A percentile compares a stretch with the other conserved stretches of the same genome.
These are phyloP conservation scores for Vachellia pachyceras DNA, from an alignment of 306 rosid genomes.

Conservation along the genomic window DNA sequence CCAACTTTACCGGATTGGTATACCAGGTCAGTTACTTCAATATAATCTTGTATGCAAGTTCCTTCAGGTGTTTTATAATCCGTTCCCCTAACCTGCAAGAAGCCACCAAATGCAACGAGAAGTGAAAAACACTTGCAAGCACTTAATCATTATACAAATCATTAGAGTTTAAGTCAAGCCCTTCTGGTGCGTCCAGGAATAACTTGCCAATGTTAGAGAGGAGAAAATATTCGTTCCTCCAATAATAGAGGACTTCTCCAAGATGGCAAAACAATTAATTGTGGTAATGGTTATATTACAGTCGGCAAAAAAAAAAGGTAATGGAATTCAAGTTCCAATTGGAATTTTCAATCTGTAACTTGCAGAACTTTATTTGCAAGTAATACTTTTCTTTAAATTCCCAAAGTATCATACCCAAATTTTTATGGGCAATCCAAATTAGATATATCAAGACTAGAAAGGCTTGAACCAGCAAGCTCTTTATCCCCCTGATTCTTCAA, in stretches of 20 bases:
- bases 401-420: constrained; percentile 6
- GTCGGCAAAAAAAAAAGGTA: too few relatives aligned
- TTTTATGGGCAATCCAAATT: constrained; percentile 17
- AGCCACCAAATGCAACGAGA: constrained; percentile 17
- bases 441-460: neutral
- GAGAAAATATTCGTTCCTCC: neutral
- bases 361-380: constrained; percentile 21
- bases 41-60: constrained; percentile 88
- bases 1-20: constrained; percentile 76
- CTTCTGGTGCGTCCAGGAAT: neutral
- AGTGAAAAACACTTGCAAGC: constrained; percentile 5
- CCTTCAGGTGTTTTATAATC: constrained; percentile 88
- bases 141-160: neutral
- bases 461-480: constrained; percentile 1
- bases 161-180: neutral
- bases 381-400: constrained; percentile 17
- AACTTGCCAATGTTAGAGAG: neutral
- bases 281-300: neutral
- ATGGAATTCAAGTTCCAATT: constrained; percentile 9
- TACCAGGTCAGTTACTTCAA: constrained; percentile 94
- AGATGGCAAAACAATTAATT: neutral
- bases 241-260: neutral
- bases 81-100: constrained; percentile 84
- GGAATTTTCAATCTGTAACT: constrained; percentile 20
- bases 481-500: neutral